Base-by-base conservation (phyloP, 2,329 filamentous ascomycete species). In the Scedosporium minutisporum region DNA sequence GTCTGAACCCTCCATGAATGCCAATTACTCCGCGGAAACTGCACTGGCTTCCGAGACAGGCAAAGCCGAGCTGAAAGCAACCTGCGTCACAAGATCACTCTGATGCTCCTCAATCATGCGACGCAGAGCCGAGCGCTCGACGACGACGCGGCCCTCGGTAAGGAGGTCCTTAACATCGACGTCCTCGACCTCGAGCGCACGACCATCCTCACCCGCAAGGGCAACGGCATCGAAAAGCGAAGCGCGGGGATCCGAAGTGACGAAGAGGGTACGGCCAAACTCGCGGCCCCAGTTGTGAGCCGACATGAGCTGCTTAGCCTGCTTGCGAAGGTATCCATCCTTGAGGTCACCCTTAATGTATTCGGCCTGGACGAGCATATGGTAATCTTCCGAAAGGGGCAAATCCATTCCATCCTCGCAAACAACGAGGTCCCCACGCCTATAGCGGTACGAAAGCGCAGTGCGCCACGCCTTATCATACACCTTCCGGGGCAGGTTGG, bases 391-490 rank as follows among this genome's bases (percentile, higher is more conserved):
- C 0, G 83, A 82, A 67, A 85, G 69, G 10, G 75, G 72, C 64
- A 96, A 83, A 66, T 92, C 87, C 77, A 90, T 83, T 48, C 85
- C 84, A 70, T 91, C 88, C 70, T 93, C 87, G 69, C 95, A 87
- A 51, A 99, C 85, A 67, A 97, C 80, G 69, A 99, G 78, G 78
- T 97, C 91, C 58, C 93, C 95, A 67, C 87, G 86, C 67, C 88
- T 82, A 77, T 95, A 97, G 64, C 95, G 87, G 79, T 96, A 96
- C 71, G 89, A 95, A 67, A 99, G 82, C 10, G 95, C 95, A 53
- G 90, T 97, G 72, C 95, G 86, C 91, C 91, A 97, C 9, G 95
- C 95, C 69, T 96, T 82, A 76, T 97, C 93, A 78, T 99, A 99
- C 58, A 96, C 85, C 79, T 97, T 97, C 72, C 83, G 83, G 69